These are phyloP conservation scores for Ophiostoma quercus DNA, from an alignment of 2,329 filamentous ascomycete species.

Conservation along the genomic window DNA sequence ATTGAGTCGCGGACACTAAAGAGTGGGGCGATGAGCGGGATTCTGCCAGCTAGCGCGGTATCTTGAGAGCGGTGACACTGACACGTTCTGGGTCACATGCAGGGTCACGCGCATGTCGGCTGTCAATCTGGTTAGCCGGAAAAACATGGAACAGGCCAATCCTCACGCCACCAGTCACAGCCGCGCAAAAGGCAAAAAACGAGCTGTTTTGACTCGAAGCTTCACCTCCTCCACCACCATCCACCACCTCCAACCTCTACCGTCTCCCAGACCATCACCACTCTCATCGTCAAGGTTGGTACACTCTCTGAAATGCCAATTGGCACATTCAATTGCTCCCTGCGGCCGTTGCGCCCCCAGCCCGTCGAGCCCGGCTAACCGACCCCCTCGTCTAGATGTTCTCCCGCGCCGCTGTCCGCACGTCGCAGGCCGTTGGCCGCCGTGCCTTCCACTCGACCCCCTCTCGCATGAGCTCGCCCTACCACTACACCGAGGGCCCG, in stretches of 20 bases:
- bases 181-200: constrained; percentile 24
- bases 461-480: constrained; percentile 76
- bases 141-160: constrained; percentile 25
- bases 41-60: constrained; percentile 19
- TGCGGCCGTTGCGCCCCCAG: too few species aligned
- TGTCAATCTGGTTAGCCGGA: constrained; percentile 17
- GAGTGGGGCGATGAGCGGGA: constrained; percentile 18
- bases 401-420: constrained; percentile 57
- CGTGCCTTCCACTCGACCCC: constrained; percentile 93
- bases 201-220: constrained; percentile 18
- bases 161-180: constrained; percentile 28
- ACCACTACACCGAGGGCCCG: constrained; percentile 97
- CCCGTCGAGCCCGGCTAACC: background rate
- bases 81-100: background rate
- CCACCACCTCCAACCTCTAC: background rate
- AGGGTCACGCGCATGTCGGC: background rate
- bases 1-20: background rate
- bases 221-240: constrained; percentile 17
- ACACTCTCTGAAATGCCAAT: constrained; percentile 12
- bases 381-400: constrained; percentile 61
- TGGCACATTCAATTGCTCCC: background rate
- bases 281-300: constrained; percentile 22
- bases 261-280: constrained; percentile 19
- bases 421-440: constrained; percentile 60
- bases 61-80: constrained; percentile 12